These are phyloP conservation scores for Aspergillus funiculosus DNA, from an alignment of 495 filamentous ascomycete species.

Conservation along the genomic window DNA sequence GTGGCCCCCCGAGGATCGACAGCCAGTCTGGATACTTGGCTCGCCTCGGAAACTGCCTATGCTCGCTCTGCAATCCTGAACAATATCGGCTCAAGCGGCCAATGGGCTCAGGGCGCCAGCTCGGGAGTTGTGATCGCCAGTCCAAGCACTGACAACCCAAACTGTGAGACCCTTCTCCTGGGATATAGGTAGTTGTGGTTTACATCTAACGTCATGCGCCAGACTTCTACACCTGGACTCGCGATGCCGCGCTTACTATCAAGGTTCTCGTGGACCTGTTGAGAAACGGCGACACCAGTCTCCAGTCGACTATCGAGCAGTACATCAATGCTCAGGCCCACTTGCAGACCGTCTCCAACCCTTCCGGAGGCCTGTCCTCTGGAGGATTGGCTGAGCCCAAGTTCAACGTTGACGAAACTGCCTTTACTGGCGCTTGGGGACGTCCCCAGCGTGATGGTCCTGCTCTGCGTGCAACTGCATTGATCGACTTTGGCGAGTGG, in stretches of 20 bases:
- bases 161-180: no score
- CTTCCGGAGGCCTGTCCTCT: constrained; percentile 48
- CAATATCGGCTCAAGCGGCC: constrained; percentile 13
- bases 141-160: constrained; percentile 51
- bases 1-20: no score
- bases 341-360: constrained; percentile 55
- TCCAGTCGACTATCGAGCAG: constrained; percentile 49
- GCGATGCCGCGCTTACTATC: constrained; percentile 59
- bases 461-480: constrained; percentile 58
- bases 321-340: constrained; percentile 52
- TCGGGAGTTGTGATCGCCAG: constrained; percentile 57
- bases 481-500: constrained; percentile 40
- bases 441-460: constrained; percentile 68
- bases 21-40: constrained; percentile 16
- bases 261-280: constrained; percentile 56
- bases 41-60: constrained; percentile 3
- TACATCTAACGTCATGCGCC: no score
- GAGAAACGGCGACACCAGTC: constrained; percentile 45
- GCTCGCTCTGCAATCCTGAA: constrained; percentile 12
- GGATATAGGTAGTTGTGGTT: no score
- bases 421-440: constrained; percentile 61
- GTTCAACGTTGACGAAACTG: constrained; percentile 51
- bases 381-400: constrained; percentile 37
- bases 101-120: constrained; percentile 25
- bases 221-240: constrained; percentile 60